Evolutionary conservation across 2,329 filamentous ascomycete species (phyloP), one percentile per base, ranked within the genome.

Genomic region (Plectosphaerella cucumerina): DNA sequence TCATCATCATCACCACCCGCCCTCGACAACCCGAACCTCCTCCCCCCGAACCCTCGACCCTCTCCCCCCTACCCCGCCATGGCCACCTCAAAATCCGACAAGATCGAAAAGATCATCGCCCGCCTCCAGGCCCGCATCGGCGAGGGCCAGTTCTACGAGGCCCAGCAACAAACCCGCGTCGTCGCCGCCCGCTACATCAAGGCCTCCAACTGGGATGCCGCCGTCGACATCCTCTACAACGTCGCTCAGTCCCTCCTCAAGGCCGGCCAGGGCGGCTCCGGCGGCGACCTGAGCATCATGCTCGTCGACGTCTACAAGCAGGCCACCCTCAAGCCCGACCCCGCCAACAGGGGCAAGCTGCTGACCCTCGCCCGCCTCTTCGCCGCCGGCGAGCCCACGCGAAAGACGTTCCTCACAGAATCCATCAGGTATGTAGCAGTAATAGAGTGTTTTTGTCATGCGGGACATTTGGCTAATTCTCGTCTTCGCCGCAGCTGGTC

Each of bases 141-240:
- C 59, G 90, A 95, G 70, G 93, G 92, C 63, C 87, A 94, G 67
- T 97, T 84, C 79, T 99, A 99, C 76, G 94, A 99, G 80, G 94
- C 94, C 52, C 93, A 97, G 73, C 94, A 99, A 71, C 94, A 99
- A 76, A 90, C 96, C 59, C 90, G 94, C 56, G 92, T 97, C 50
- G 93, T 97, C 60, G 92, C 92, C 54, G 87, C 90, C 37, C 91
- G 95, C 52, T 96, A 99, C 74, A 85, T 93, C 68, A 97, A 97
- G 75, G 80, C 87, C 42, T 76, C 82, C 55, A 93, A 93, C 78
- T 97, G 89, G 81, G 69, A 79, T 59, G 87, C 90, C 12, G 94
- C 95, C 45, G 86, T 91, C 66, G 89, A 96, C 59, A 87, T 97
- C 58, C 81, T 99, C 58, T 86, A 82, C 68, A 87, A 82, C 58